Evolutionary conservation across 306 rosid species (phyloP).

Genomic region (Senna tora): DNA sequence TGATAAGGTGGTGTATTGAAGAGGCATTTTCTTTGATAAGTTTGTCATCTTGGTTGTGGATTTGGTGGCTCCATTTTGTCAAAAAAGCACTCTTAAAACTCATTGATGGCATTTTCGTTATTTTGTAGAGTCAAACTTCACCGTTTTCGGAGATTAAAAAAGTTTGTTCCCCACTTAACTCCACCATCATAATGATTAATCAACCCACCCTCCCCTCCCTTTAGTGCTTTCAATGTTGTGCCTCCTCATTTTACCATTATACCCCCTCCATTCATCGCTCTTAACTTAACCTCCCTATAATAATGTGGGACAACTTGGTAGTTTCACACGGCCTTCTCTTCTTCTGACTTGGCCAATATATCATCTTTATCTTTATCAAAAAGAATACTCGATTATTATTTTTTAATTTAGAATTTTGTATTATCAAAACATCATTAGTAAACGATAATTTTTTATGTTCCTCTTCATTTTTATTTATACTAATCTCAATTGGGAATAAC

Average conservation of each 20-base stretch:
- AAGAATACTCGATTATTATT: too few relatives aligned
- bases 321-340: constrained; percentile 8
- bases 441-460: too few relatives aligned
- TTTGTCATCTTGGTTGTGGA: not conserved
- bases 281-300: not conserved
- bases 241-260: not conserved
- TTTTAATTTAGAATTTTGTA: too few relatives aligned
- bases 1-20: constrained; percentile 14
- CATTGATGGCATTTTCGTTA: constrained; percentile 18
- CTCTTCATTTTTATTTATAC: too few relatives aligned
- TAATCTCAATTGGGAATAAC: too few relatives aligned
- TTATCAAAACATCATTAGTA: too few relatives aligned
- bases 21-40: not conserved
- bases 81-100: not conserved
- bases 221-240: constrained; percentile 33
- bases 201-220: constrained; percentile 21
- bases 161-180: constrained; percentile 67
- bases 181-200: constrained; percentile 47
- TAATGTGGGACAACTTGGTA: constrained; percentile 5
- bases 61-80: constrained; percentile 24
- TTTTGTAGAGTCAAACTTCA: constrained; percentile 38
- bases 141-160: constrained; percentile 58
- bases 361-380: not conserved
- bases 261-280: not conserved
- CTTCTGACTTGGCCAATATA: not conserved